Conservation (phyloP, 1,284 basidiomycete genomes). For the Trametes polyzona region DNA sequence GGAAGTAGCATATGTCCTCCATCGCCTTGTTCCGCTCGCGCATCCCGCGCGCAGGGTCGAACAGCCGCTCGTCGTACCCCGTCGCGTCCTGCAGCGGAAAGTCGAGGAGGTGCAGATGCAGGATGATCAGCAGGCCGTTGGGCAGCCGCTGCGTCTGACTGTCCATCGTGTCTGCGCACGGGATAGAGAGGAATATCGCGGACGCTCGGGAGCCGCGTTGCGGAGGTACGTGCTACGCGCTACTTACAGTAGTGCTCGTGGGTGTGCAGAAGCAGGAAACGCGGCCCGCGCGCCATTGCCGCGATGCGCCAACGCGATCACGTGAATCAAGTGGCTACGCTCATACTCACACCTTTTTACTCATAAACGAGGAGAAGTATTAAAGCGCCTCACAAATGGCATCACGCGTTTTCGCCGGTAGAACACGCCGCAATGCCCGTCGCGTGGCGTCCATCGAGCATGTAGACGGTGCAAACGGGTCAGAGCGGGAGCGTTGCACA, state of each 20-base stretch:
- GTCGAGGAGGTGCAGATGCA: conserved; percentile 54
- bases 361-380: too few species aligned
- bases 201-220: background rate
- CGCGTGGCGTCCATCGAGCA: too few species aligned
- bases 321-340: background rate
- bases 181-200: background rate
- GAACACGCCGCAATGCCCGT: too few species aligned
- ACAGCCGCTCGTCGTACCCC: conserved; percentile 52
- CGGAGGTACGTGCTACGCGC: background rate
- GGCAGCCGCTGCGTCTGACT: conserved; percentile 14
- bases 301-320: conserved; percentile 1
- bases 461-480: too few species aligned
- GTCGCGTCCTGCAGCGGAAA: conserved; percentile 47
- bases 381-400: too few species aligned
- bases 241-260: background rate
- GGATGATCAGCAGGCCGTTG: conserved; percentile 44
- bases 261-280: background rate
- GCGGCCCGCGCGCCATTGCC: background rate
- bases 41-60: conserved; percentile 48
- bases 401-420: too few species aligned
- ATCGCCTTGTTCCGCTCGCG: conserved; percentile 53
- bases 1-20: conserved; percentile 55
- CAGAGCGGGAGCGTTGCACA: too few species aligned
- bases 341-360: too few species aligned
- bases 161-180: background rate